Conservation (phyloP, 2,329 filamentous ascomycete species). For the Colletotrichum tabaci region DNA sequence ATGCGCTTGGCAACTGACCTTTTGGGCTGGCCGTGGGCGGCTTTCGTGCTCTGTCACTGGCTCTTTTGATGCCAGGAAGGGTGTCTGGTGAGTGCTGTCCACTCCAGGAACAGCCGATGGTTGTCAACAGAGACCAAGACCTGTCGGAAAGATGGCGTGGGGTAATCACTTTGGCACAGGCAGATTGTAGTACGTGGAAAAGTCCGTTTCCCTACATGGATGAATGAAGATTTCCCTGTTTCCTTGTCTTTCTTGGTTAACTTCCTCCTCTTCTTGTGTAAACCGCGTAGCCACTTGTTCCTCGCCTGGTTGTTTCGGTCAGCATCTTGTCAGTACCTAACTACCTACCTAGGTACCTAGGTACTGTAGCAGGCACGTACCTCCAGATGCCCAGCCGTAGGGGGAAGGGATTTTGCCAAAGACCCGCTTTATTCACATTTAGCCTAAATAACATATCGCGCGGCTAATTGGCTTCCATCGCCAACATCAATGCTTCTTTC, state of each 20-base stretch:
- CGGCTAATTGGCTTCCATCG: constrained; percentile 40
- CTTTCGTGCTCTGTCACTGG: constrained; percentile 38
- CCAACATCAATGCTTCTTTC: constrained; percentile 22
- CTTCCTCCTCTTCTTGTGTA: background rate
- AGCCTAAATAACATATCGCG: constrained; percentile 38
- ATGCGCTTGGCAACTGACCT: background rate
- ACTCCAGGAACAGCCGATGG: background rate
- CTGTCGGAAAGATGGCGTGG: constrained; percentile 14
- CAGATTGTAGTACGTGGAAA: background rate
- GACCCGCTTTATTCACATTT: constrained; percentile 38
- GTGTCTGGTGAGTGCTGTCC: constrained; percentile 18
- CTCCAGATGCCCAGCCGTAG: background rate
- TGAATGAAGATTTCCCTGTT: too few relatives aligned
- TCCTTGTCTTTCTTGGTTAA: background rate
- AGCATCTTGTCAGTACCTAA: constrained; percentile 2
- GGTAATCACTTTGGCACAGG: constrained; percentile 18
- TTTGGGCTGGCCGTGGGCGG: constrained; percentile 20
- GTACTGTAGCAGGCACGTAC: constrained; percentile 1
- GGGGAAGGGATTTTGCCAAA: constrained; percentile 30
- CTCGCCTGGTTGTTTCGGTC: constrained; percentile 16
- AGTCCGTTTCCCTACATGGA: too few relatives aligned
- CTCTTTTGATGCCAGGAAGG: constrained; percentile 10
- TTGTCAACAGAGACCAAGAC: background rate
- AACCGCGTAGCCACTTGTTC: background rate
- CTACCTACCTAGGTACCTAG: background rate